A percentile compares a stretch with the other conserved stretches of the same genome.
These are phyloP conservation scores for Sicyos baderoa DNA, from an alignment of 306 rosid genomes.

Conservation along the genomic window DNA sequence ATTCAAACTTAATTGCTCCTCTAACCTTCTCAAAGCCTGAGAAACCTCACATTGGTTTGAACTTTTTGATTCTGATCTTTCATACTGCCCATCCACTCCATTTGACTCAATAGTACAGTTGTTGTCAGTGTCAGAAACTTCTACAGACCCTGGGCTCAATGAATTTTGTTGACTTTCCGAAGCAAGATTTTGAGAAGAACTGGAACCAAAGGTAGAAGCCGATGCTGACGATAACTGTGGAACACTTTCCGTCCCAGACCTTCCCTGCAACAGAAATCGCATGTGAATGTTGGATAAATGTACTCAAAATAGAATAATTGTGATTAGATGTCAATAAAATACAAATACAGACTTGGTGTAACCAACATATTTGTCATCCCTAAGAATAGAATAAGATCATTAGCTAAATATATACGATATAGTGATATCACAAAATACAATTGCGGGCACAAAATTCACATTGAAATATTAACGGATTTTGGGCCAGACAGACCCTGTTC, in stretches of 20 bases:
- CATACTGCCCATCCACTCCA: slow-evolving; percentile 34
- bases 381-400: neutral
- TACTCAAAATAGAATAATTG: neutral
- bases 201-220: slow-evolving; percentile 36
- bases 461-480: neutral
- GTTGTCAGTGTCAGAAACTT: slow-evolving; percentile 47
- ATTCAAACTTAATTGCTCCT: slow-evolving; percentile 68
- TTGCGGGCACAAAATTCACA: neutral
- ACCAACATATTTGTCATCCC: neutral
- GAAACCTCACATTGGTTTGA: slow-evolving; percentile 37
- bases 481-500: neutral
- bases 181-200: slow-evolving; percentile 36
- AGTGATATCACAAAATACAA: neutral
- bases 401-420: neutral
- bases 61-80: slow-evolving; percentile 28
- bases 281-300: neutral
- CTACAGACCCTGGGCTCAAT: slow-evolving; percentile 59
- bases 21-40: slow-evolving; percentile 54
- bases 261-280: slow-evolving; percentile 50
- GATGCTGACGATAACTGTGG: slow-evolving; percentile 43
- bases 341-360: neutral
- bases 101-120: slow-evolving; percentile 29
- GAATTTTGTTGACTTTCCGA: slow-evolving; percentile 53
- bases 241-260: slow-evolving; percentile 34
- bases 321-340: neutral